Base-by-base conservation (phyloP, 371 early-diverging fungal genomes). In the Fennellomyces sp. region DNA sequence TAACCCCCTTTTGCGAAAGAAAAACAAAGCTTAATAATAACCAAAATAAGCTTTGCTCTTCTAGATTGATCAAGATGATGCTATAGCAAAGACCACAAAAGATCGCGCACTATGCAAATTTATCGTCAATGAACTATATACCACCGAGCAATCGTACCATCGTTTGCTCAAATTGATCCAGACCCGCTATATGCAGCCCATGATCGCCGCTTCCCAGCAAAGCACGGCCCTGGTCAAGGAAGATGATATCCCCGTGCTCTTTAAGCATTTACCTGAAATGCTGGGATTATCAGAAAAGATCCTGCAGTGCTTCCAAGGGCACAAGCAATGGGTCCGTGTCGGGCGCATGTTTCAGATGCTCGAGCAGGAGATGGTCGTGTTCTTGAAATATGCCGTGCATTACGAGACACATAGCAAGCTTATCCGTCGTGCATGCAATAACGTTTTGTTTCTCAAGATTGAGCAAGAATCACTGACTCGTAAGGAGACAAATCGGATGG, bases 361-460 rank as follows among this genome's bases (percentile, higher is more conserved):
- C 2, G 66, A 73, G 19, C 51, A 72, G 7, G 64, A 65, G 8
- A 55, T 73, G 49, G 72, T 65, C 13, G 70, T 73, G 26, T 79
- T 76, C 67, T 45, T 76, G 8, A 71, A 74, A 65, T 79, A 79
- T 59, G 70, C 80, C 36, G 62, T 74, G 31, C 76, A 79, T 56
- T 79, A 76, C 58, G 68, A 68, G 61, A 27, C 68, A 52, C 69
- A 76, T 55, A 62, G 58, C 26, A 79, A 76, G 54, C 29, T 58
- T 5, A 73, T 79, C 27, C 63, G 69, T 45, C 65, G 64, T 35
- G 76, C 76, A 47, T 76, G 76, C 45, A 72, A 64, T 30, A 75
- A 79, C 59, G 66, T 64, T 11, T 47, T 76, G 12, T 73, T 76
- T 52, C 31, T 68, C 7, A 79, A 76, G 39, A 76, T 79, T 39